Evolutionary conservation across 2,329 filamentous ascomycete species (phyloP), one percentile per base, ranked within the genome.

Genomic region (Torrubiella hemipterigena): DNA sequence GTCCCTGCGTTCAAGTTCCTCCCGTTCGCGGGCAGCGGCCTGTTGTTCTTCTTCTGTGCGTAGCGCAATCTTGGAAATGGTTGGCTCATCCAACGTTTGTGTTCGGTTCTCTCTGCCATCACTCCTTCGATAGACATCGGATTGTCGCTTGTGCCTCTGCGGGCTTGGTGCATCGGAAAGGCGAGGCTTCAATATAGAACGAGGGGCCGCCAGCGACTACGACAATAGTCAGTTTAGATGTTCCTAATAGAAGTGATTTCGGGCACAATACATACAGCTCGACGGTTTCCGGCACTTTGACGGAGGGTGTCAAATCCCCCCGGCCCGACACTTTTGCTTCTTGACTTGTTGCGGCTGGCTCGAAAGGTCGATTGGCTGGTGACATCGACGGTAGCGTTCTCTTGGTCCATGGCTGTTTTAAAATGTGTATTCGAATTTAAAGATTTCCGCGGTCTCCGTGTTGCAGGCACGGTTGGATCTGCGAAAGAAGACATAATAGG

Each of bases 261-360:
- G 42, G n/a, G n/a, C n/a, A n/a, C n/a, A n/a, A n/a, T 18, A 40
- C 65, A 49, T 69, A 91, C 85, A 61, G 85, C 81, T 54, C 82
- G 73, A 45, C 82, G 67, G 52, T 93, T 93, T 20, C 82, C 83
- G 48, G 67, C 73, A 27, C 70, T 72, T 48, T 79, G 70, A 53
- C 81, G 86, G 33, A 93, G 66, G 35, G 80, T 78, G 63, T 93
- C 86, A 27, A 94, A 59, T 17, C 87, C 86, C 30, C 89, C 91
- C 12, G 91, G 89, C 3, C 91, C 91, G 43, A 98, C 78, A 58
- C 89, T 96, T 65, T 95, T 96, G 59, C 89, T 95, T 42, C 91
- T 77, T 36, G 80, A 82, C 59, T 86, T 89, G 59, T 69, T 70
- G 39, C 68, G 63, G 48, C 55, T 65, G 36, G 61, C 63, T n/a